phyloP scores from a whole-genome alignment of 441 rosid genomes.

The Adansonia madagascariensis region DNA sequence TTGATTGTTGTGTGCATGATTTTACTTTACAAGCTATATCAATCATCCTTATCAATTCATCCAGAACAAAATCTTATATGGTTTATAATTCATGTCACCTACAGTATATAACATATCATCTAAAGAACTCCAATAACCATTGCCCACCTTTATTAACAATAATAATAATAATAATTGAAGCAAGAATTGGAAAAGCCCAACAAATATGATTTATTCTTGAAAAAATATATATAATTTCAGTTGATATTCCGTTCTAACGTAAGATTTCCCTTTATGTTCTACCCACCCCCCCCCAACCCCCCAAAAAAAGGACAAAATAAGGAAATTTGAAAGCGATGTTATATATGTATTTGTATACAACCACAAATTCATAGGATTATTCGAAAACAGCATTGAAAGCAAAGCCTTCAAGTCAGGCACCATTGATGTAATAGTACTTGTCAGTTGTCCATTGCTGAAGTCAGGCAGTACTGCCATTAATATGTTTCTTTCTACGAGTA shows the following conservation, averaged over 20 bases:
- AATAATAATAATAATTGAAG: too few species aligned
- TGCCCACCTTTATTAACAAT: too few species aligned
- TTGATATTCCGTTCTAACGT: neutral
- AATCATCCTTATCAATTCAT: neutral
- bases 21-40: neutral
- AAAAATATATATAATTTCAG: neutral
- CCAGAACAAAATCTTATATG: too few species aligned
- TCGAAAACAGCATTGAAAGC: neutral
- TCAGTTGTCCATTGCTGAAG: neutral
- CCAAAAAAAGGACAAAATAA: neutral
- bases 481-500: conserved; percentile 41
- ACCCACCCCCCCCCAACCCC: neutral
- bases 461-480: conserved; percentile 5
- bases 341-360: neutral
- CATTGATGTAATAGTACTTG: neutral
- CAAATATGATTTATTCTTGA: neutral
- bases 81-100: too few species aligned
- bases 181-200: neutral
- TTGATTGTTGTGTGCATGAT: neutral
- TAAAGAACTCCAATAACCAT: neutral
- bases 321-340: neutral
- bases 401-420: conserved; percentile 11
- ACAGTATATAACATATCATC: neutral
- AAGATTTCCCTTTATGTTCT: neutral
- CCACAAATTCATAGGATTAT: neutral